phyloP scores from a whole-genome alignment of 805 yeast genomes.

The Sugiyamaella qingdaonensis region DNA sequence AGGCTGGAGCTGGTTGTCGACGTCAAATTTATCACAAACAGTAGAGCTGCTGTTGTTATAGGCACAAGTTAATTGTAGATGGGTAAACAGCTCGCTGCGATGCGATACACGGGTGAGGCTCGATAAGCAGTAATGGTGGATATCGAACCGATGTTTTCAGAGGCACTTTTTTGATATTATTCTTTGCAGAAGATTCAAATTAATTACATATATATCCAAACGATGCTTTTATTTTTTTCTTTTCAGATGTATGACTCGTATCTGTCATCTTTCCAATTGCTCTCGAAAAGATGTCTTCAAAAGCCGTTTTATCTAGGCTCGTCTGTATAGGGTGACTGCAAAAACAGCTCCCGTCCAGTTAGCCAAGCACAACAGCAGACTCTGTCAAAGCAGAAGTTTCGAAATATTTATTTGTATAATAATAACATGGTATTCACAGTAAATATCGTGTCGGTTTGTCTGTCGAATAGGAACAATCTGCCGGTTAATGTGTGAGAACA shows the following conservation, averaged over 20 bases:
- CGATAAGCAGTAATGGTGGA: background rate
- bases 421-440: background rate
- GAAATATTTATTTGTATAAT: background rate
- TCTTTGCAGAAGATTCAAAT: background rate
- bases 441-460: background rate
- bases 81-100: too few species aligned
- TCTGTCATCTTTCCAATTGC: slow-evolving; percentile 22
- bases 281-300: slow-evolving; percentile 22
- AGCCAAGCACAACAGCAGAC: background rate
- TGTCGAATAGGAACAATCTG: too few species aligned
- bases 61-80: too few species aligned
- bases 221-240: too few species aligned
- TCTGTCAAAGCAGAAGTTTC: background rate
- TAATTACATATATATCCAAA: too few species aligned
- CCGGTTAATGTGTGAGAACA: too few species aligned
- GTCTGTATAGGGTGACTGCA: background rate
- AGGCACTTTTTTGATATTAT: background rate
- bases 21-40: too few species aligned
- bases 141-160: background rate
- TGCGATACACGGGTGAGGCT: too few species aligned
- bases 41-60: too few species aligned
- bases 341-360: background rate
- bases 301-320: slow-evolving; percentile 16
- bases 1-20: too few species aligned
- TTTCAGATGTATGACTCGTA: slow-evolving; percentile 22